phyloP scores from a whole-genome alignment of 1,284 basidiomycete genomes.

The Athelia psychrophila region DNA sequence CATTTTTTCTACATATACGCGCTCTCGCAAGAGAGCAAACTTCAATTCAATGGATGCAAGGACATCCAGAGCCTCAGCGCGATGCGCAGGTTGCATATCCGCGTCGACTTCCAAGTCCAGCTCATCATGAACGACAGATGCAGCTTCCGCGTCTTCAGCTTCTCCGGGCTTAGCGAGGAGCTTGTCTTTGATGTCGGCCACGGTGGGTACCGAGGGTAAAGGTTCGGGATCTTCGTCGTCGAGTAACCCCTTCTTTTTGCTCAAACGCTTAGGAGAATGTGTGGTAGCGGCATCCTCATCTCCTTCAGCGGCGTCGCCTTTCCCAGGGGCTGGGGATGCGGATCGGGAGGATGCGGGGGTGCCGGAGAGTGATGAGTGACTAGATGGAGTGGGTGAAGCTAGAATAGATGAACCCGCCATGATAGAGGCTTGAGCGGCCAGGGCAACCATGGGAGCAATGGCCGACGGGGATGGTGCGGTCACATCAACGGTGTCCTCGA shows the following conservation, averaged over 20 bases:
- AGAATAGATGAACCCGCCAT: slow-evolving; percentile 47
- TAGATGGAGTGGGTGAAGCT: slow-evolving; percentile 29
- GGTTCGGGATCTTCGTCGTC: slow-evolving; percentile 18
- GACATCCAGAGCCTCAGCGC: slow-evolving; percentile 76
- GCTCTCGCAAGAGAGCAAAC: slow-evolving; percentile 70
- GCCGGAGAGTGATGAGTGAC: slow-evolving; percentile 31
- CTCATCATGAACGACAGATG: slow-evolving; percentile 38
- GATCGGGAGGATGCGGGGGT: slow-evolving; percentile 41
- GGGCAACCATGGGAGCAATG: slow-evolving; percentile 1
- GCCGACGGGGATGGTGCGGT: slow-evolving; percentile 10
- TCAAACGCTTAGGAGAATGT: slow-evolving; percentile 15
- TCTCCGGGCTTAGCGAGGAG: slow-evolving; percentile 21
- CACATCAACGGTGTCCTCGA: slow-evolving; percentile 7
- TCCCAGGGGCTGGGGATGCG: slow-evolving; percentile 33
- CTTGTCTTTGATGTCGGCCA: slow-evolving; percentile 29
- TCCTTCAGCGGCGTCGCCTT: slow-evolving; percentile 5
- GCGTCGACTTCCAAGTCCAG: slow-evolving; percentile 46
- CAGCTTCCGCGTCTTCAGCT: slow-evolving; percentile 38
- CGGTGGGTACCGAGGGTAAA: slow-evolving; percentile 8
- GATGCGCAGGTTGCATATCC: slow-evolving; percentile 70
- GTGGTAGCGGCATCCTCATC: not conserved
- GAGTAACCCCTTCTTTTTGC: slow-evolving; percentile 18
- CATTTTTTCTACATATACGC: slow-evolving; percentile 82
- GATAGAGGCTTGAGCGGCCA: slow-evolving; percentile 30
- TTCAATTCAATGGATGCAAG: slow-evolving; percentile 77